phyloP scores from a whole-genome alignment of 1,139 yeast genomes.

The Saccharomyces pastorianus region DNA sequence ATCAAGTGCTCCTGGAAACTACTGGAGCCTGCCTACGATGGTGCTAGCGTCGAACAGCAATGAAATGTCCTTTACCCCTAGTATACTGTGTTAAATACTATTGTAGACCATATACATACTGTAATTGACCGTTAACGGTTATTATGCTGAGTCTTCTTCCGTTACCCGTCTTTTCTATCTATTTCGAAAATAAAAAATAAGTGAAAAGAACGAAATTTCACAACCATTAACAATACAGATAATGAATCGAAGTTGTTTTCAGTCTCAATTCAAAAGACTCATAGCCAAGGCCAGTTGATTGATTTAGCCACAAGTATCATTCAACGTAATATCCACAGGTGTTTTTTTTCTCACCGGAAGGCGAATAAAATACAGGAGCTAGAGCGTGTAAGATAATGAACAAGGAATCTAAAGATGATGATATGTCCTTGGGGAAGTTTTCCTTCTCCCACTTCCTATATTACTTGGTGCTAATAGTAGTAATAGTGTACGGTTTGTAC shows the following conservation, averaged over 20 bases:
- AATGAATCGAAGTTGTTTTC: not conserved
- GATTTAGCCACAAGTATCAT: not conserved
- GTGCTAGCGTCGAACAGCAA: slow-evolving; percentile 45
- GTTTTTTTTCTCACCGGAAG: not conserved
- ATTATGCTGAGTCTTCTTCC: not conserved
- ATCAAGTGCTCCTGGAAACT: slow-evolving; percentile 76
- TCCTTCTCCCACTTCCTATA: slow-evolving; percentile 13
- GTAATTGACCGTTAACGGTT: not conserved
- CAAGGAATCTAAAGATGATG: slow-evolving; percentile 12
- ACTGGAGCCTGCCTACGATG: slow-evolving; percentile 79
- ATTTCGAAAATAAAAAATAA: not conserved
- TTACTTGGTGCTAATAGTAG: slow-evolving; percentile 18
- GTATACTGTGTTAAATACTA: slow-evolving; percentile 1
- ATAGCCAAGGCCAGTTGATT: not conserved
- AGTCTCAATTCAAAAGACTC: not conserved
- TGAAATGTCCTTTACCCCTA: not conserved
- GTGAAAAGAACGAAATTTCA: not conserved
- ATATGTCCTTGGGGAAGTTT: slow-evolving; percentile 10
- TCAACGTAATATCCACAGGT: not conserved
- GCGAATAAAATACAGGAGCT: not conserved
- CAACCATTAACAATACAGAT: not conserved
- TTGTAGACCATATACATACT: not conserved
- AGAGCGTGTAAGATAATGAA: slow-evolving; percentile 2
- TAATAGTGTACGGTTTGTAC: slow-evolving; percentile 35
- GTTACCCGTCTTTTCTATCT: not conserved